Percentiles rank a stretch among this genome's conserved stretches.
Conservation (phyloP, 805 yeast genomes). For the Metschnikowia drakensbergensis region DNA sequence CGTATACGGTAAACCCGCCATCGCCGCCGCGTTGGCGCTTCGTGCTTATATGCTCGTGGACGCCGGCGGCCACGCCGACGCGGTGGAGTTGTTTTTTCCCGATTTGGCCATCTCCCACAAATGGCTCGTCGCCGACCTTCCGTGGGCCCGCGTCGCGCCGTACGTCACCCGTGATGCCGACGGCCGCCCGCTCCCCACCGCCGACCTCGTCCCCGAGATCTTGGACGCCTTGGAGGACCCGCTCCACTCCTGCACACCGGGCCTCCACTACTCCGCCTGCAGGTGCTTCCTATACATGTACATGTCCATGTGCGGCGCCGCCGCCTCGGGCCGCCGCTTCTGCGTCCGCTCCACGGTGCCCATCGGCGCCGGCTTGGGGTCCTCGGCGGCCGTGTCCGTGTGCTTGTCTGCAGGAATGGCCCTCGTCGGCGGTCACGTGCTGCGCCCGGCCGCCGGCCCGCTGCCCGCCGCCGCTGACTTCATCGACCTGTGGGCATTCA, state of each 20-base stretch:
- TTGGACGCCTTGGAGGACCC: conserved; percentile 45
- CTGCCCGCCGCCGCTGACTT: conserved; percentile 45
- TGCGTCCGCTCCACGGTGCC: conserved; percentile 81
- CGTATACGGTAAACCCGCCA: conserved; percentile 89
- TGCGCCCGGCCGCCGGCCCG: conserved; percentile 33
- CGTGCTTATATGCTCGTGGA: conserved; percentile 76
- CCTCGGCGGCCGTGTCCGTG: conserved; percentile 88
- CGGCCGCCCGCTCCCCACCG: conserved; percentile 34
- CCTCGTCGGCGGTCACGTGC: conserved; percentile 53
- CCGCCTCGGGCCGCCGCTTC: conserved; percentile 42
- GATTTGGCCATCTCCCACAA: conserved; percentile 64
- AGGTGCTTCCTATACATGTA: conserved; percentile 79
- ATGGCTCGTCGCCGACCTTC: conserved; percentile 63
- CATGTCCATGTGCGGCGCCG: conserved; percentile 41
- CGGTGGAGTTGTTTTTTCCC: conserved; percentile 62
- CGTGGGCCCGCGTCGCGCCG: conserved; percentile 43
- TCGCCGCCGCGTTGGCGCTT: conserved; percentile 89
- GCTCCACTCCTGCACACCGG: conserved; percentile 45
- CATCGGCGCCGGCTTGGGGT: conserved; percentile 95
- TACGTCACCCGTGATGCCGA: conserved; percentile 12
- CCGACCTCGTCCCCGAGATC: conserved; percentile 58
- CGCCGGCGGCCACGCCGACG: conserved; percentile 42
- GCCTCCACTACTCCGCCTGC: conserved; percentile 73
- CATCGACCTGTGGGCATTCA: conserved; percentile 81
- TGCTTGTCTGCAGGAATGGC: conserved; percentile 74